phyloP scores from a whole-genome alignment of 192 early-diverging fungal species.

The Gamsiella multidivaricata region DNA sequence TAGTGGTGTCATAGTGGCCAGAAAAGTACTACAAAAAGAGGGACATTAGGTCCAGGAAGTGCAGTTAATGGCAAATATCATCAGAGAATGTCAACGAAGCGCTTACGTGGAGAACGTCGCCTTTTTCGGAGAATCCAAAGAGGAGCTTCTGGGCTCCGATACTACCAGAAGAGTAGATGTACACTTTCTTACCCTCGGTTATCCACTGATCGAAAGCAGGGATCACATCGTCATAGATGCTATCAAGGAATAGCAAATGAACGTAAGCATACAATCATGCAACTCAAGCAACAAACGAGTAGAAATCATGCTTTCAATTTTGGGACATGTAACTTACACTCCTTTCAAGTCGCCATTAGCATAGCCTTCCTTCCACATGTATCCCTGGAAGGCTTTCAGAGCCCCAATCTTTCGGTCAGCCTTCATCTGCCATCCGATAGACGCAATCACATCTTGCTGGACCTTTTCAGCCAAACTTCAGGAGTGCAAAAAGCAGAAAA shows the following conservation, averaged over 20 bases:
- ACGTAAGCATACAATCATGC: no score
- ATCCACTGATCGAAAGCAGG: slow-evolving; percentile 81
- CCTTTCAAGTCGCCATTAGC: slow-evolving; percentile 78
- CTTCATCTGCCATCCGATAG: slow-evolving; percentile 87
- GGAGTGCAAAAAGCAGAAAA: background rate
- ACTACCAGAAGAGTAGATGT: slow-evolving; percentile 97
- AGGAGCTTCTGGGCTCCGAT: slow-evolving; percentile 93
- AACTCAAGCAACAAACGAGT: no score
- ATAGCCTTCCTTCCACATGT: slow-evolving; percentile 94
- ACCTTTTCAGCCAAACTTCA: slow-evolving; percentile 60
- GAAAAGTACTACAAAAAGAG: slow-evolving; percentile 67
- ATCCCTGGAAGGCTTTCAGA: slow-evolving; percentile 92
- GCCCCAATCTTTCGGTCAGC: slow-evolving; percentile 91
- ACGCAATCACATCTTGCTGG: slow-evolving; percentile 67
- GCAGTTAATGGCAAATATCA: no score
- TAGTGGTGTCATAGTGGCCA: slow-evolving; percentile 93
- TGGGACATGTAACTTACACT: slow-evolving; percentile 74
- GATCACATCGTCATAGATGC: slow-evolving; percentile 90
- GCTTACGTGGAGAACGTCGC: slow-evolving; percentile 74
- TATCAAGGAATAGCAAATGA: slow-evolving; percentile 24
- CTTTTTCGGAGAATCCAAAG: slow-evolving; percentile 85
- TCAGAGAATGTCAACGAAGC: no score
- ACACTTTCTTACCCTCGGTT: slow-evolving; percentile 69
- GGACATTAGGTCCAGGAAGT: background rate
- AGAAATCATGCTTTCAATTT: no score